These are phyloP conservation scores for Colletotrichum somersetense DNA, from an alignment of 2,329 filamentous ascomycete genomes.

Conservation along the genomic window DNA sequence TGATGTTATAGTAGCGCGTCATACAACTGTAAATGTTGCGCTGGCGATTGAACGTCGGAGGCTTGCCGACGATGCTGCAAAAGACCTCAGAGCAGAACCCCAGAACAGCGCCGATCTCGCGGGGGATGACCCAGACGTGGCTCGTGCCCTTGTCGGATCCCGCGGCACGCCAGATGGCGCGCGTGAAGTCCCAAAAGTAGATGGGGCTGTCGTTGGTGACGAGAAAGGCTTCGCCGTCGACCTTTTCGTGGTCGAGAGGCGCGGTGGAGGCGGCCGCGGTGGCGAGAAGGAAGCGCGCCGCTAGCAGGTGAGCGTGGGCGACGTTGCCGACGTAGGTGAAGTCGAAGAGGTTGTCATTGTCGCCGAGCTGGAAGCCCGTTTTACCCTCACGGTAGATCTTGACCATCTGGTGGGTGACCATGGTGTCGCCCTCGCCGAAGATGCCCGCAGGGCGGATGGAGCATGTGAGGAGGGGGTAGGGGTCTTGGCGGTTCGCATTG, in stretches of 20 bases:
- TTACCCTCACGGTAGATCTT: constrained; percentile 76
- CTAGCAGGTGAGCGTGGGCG: constrained; percentile 85
- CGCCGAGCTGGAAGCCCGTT: constrained; percentile 83
- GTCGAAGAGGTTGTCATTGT: constrained; percentile 73
- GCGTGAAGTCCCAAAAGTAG: constrained; percentile 91
- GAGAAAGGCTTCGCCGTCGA: constrained; percentile 90
- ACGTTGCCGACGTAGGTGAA: constrained; percentile 75
- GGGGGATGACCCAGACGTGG: constrained; percentile 67
- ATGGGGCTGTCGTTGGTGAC: constrained; percentile 90
- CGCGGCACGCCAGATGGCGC: constrained; percentile 78
- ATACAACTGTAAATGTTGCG: constrained; percentile 77
- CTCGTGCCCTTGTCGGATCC: constrained; percentile 65
- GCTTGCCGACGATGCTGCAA: constrained; percentile 62
- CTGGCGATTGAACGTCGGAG: constrained; percentile 70
- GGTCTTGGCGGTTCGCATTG: constrained; percentile 74
- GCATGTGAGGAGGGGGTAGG: constrained; percentile 75
- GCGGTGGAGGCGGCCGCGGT: constrained; percentile 63
- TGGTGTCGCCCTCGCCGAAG: constrained; percentile 89
- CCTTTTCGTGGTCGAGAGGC: constrained; percentile 77
- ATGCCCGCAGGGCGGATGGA: constrained; percentile 89
- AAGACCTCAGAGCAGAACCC: constrained; percentile 67
- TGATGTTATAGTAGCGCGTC: constrained; percentile 83
- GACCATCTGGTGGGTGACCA: constrained; percentile 80
- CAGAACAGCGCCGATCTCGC: constrained; percentile 64
- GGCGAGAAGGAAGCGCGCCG: constrained; percentile 77